phyloP scores from a whole-genome alignment of 176 grass and related monocot genomes.

The Alopecurus myosuroides region DNA sequence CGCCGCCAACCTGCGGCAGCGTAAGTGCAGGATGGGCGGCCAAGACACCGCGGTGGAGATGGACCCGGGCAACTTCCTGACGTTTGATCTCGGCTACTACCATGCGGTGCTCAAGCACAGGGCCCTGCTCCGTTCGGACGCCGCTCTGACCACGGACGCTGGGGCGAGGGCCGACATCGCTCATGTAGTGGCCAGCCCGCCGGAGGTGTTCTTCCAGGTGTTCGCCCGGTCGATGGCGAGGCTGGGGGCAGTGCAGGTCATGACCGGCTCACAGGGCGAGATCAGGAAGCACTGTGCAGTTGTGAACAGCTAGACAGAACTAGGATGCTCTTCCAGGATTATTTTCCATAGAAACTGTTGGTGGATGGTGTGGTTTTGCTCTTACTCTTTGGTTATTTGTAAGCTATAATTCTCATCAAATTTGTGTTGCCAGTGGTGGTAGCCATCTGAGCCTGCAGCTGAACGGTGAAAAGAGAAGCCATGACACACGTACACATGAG shows the following conservation, averaged over 20 bases:
- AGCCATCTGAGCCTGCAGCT: not conserved
- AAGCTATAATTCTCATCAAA: not conserved
- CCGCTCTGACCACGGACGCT: slow-evolving; percentile 35
- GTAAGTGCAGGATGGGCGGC: slow-evolving; percentile 52
- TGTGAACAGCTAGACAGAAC: slow-evolving; percentile 21
- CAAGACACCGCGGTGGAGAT: slow-evolving; percentile 52
- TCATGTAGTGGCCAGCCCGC: slow-evolving; percentile 5
- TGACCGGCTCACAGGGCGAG: slow-evolving; percentile 53
- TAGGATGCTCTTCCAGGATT: not conserved
- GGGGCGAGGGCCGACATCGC: slow-evolving; percentile 36
- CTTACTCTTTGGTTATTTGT: not conserved
- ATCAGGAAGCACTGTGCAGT: slow-evolving; percentile 63
- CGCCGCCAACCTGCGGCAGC: slow-evolving; percentile 52
- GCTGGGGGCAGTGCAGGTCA: slow-evolving; percentile 49
- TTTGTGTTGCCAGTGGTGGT: not conserved
- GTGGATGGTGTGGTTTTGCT: slow-evolving; percentile 3
- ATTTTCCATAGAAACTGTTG: not conserved
- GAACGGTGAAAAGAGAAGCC: not conserved
- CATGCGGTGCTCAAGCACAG: slow-evolving; percentile 52
- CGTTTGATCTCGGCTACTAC: slow-evolving; percentile 77
- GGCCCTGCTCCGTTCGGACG: slow-evolving; percentile 69
- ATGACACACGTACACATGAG: not conserved
- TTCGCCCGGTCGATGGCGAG: slow-evolving; percentile 76
- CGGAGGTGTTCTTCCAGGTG: slow-evolving; percentile 51
- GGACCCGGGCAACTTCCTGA: slow-evolving; percentile 83